These are phyloP conservation scores for Phoma sp. DNA, from an alignment of 2,329 filamentous ascomycete species.

Conservation along the genomic window DNA sequence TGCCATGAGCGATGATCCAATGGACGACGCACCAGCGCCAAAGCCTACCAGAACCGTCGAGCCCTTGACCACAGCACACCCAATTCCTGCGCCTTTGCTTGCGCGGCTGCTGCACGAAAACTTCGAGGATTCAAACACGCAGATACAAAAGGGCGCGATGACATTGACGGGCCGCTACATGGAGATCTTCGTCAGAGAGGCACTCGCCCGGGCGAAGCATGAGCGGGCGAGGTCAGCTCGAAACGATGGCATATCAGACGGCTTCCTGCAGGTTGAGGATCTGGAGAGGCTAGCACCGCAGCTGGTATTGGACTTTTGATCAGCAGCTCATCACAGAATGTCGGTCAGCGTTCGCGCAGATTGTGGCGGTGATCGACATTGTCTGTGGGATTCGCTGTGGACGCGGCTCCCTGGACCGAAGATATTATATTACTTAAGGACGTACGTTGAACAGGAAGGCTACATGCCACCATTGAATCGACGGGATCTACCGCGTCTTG, in stretches of 20 bases:
- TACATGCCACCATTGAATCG: no score
- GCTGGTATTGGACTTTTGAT: constrained; percentile 81
- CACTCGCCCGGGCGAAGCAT: constrained; percentile 77
- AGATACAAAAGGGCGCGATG: constrained; percentile 56
- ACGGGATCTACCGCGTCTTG: no score
- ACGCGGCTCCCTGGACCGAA: no score
- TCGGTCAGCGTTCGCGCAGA: constrained; percentile 3
- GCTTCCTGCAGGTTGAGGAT: constrained; percentile 85
- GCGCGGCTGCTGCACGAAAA: constrained; percentile 79
- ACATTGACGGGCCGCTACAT: constrained; percentile 81
- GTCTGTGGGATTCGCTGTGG: no score
- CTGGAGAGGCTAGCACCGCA: constrained; percentile 87
- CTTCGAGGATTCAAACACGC: constrained; percentile 62
- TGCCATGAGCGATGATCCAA: constrained; percentile 36
- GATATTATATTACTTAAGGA: no score
- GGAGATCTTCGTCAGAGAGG: constrained; percentile 89
- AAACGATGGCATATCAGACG: constrained; percentile 51
- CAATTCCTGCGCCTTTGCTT: constrained; percentile 76
- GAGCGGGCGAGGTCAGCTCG: constrained; percentile 63
- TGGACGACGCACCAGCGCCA: constrained; percentile 30
- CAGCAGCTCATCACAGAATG: not conserved
- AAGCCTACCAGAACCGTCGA: constrained; percentile 19
- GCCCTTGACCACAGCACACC: constrained; percentile 28
- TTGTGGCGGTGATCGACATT: not conserved
- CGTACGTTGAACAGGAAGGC: no score